phyloP scores from a whole-genome alignment of 306 rosid species.

The Fragaria ananassa region DNA sequence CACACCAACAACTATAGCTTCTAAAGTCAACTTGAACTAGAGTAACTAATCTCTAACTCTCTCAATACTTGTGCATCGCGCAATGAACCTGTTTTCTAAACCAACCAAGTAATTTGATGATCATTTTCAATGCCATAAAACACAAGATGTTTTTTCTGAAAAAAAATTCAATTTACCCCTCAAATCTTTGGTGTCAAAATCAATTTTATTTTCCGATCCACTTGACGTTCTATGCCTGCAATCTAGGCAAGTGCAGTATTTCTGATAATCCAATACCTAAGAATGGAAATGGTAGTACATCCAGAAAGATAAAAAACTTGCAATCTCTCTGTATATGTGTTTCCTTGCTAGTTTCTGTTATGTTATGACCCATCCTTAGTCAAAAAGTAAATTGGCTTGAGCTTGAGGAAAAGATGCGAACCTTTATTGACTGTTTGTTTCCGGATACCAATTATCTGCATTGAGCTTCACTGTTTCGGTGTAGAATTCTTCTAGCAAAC shows the following conservation, averaged over 20 bases:
- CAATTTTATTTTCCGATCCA: too few relatives aligned
- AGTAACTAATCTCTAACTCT: too few relatives aligned
- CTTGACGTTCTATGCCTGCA: background rate
- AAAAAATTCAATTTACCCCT: too few relatives aligned
- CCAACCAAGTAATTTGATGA: too few relatives aligned
- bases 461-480: background rate
- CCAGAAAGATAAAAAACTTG: too few relatives aligned
- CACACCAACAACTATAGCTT: too few relatives aligned
- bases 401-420: background rate
- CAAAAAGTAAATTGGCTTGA: background rate
- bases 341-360: background rate
- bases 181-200: too few relatives aligned
- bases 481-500: background rate
- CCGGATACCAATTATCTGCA: background rate
- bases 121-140: too few relatives aligned
- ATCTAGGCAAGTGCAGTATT: background rate
- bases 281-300: too few relatives aligned
- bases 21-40: too few relatives aligned
- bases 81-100: too few relatives aligned
- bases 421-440: background rate
- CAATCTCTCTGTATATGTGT: background rate
- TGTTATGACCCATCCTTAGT: background rate
- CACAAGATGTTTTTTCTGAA: background rate
- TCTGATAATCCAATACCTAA: background rate
- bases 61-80: too few relatives aligned